Evolutionary conservation across 1,284 basidiomycete species (phyloP), one percentile per base, ranked within the genome.

Genomic region (Malassezia vespertilionis): DNA sequence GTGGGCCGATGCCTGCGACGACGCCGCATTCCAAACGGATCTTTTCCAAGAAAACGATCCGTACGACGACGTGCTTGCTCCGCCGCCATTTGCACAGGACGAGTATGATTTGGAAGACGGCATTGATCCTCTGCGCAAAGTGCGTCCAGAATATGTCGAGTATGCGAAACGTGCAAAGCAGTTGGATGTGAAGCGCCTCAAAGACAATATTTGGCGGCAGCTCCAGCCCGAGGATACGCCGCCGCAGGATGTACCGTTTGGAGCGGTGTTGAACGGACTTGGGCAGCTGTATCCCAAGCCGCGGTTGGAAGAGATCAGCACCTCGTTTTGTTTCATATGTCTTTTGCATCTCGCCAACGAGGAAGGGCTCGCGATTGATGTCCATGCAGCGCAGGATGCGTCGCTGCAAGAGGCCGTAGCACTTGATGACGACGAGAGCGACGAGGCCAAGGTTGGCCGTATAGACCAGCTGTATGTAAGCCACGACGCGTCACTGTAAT

Each of bases 261-360:
- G 82, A 43, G 78, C 79, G 39, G 88, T 97, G 53, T 84, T 97
- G 55, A 77, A 80, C 1, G 82, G 81, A 14, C 76, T 99, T 28
- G 81, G 84, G 56, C 77, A 75, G 40, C 79, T 82, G 7, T 97
- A 97, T 72, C 85, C 91, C 0, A 76, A 76, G 52, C 88, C 95
- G 34, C 93, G 90, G 76, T 84, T 97, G 82, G 82, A 84, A 35
- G 93, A 99, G 61, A 95, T 97, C 71, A 93, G 88, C 70, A 97
- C 93, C 8, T 93, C 87, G 54, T 97, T 95, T 80, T 97, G 91
- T 73, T 99, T 97, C 76, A 99, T 97, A 71, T 97, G 91, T 67
- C 74, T 97, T 27, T 74, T 93, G 26, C 89, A 95, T 74, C 76
- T 97, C 32, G 90, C 89, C 34, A 93, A 96, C 68, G 89, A 96